A percentile compares a stretch with the other conserved stretches of the same genome.
Conservation (phyloP, 495 filamentous ascomycete genomes). For the Trichoderma erinaceum region DNA sequence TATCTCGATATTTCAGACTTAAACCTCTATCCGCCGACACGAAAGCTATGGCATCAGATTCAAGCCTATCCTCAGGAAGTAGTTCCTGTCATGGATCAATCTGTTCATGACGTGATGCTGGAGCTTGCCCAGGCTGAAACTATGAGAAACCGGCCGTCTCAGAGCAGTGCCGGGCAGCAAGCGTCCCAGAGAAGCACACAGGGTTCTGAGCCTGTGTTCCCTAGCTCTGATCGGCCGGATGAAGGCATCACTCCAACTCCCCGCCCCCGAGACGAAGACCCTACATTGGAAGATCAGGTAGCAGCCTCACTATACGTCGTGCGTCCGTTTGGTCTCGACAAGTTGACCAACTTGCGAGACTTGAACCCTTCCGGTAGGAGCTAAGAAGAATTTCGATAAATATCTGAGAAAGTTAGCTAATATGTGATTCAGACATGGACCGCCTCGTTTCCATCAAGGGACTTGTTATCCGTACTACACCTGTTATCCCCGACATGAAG, state of each 20-base stretch:
- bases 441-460: conserved; percentile 95
- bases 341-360: conserved; percentile 85
- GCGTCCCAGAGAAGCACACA: conserved; percentile 33
- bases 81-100: conserved; percentile 92
- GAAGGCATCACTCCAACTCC: conserved; percentile 34
- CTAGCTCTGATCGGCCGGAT: conserved; percentile 64
- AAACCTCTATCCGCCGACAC: conserved; percentile 84
- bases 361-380: conserved; percentile 70
- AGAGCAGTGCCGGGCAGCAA: conserved; percentile 44
- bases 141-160: conserved; percentile 52
- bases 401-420: conserved; percentile 27
- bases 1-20: conserved; percentile 87
- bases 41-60: conserved; percentile 91
- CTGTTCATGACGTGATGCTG: conserved; percentile 87
- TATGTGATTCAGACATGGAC: conserved; percentile 62
- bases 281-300: conserved; percentile 51
- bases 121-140: conserved; percentile 75
- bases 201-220: conserved; percentile 69
- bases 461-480: conserved; percentile 90
- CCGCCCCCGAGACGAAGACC: conserved; percentile 23
- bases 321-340: conserved; percentile 82
- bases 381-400: background rate
- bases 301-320: conserved; percentile 74
- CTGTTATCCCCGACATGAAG: conserved; percentile 98
- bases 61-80: conserved; percentile 93